Evolutionary conservation across 345 rosid genomes (phyloP).

Genomic region (Fremontodendron californicum): DNA sequence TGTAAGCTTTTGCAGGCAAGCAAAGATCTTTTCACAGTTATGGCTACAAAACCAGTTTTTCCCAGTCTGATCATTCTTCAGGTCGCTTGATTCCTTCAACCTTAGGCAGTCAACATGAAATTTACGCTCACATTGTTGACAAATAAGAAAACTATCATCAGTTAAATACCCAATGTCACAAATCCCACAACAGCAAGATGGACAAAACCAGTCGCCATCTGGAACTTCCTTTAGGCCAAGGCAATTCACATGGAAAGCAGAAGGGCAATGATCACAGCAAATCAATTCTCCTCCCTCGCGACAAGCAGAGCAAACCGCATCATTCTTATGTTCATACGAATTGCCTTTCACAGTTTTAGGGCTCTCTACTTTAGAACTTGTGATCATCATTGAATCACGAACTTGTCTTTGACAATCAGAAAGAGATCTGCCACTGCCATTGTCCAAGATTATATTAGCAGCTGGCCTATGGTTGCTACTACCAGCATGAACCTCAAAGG

Average conservation of each 20-base stretch:
- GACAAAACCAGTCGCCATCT: conserved; percentile 73
- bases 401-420: conserved; percentile 41
- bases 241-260: conserved; percentile 44
- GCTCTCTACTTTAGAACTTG: conserved; percentile 1
- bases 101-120: conserved; percentile 46
- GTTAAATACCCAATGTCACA: conserved; percentile 30
- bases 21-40: conserved; percentile 40
- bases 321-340: conserved; percentile 6
- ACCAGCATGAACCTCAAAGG: conserved; percentile 25
- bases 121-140: conserved; percentile 57
- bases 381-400: conserved; percentile 7
- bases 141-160: conserved; percentile 22
- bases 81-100: not conserved
- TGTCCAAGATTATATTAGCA: conserved; percentile 31
- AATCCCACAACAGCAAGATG: conserved; percentile 60
- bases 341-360: conserved; percentile 1
- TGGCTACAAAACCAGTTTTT: conserved; percentile 55
- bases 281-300: conserved; percentile 49
- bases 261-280: conserved; percentile 57
- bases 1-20: conserved; percentile 40
- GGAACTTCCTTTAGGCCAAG: conserved; percentile 52
- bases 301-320: conserved; percentile 40
- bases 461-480: conserved; percentile 18
- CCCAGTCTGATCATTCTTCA: not conserved
- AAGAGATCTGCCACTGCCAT: conserved; percentile 40